These are phyloP conservation scores for Ilyonectria sp. DNA, from an alignment of 2,329 filamentous ascomycete genomes.

Conservation along the genomic window DNA sequence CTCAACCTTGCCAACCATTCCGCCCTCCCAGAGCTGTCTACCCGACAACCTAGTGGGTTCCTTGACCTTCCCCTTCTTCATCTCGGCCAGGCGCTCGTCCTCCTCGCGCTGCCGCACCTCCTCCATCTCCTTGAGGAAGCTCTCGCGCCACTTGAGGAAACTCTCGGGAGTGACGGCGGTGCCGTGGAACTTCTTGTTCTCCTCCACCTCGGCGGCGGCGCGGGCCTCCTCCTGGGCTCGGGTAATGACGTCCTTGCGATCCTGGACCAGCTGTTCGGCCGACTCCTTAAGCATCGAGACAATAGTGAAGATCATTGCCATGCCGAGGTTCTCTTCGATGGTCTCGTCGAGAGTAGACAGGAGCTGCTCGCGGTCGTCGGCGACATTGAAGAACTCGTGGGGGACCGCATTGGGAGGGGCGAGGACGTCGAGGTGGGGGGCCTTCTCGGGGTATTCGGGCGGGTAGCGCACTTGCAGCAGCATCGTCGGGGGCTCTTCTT, in stretches of 20 bases:
- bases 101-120: constrained; percentile 78
- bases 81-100: constrained; percentile 86
- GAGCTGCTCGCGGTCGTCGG: constrained; percentile 83
- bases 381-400: constrained; percentile 83
- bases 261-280: constrained; percentile 86
- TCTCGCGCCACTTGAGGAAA: constrained; percentile 86
- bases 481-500: constrained; percentile 78
- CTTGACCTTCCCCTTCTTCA: constrained; percentile 84
- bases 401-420: constrained; percentile 78
- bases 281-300: constrained; percentile 90
- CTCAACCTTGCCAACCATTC: constrained; percentile 77
- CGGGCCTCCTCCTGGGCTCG: constrained; percentile 70
- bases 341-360: constrained; percentile 80
- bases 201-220: constrained; percentile 82
- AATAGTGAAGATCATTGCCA: constrained; percentile 97
- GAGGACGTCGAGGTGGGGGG: constrained; percentile 85
- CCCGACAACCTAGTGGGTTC: constrained; percentile 82
- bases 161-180: constrained; percentile 89
- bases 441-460: constrained; percentile 90
- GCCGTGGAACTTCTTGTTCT: constrained; percentile 97
- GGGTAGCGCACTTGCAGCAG: constrained; percentile 91
- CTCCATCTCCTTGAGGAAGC: constrained; percentile 85
- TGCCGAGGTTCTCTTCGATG: constrained; percentile 93
- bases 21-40: constrained; percentile 83
- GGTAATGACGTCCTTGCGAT: constrained; percentile 77